phyloP scores from a whole-genome alignment of 768 basidiomycete genomes.

The Daedaleopsis sinensis region DNA sequence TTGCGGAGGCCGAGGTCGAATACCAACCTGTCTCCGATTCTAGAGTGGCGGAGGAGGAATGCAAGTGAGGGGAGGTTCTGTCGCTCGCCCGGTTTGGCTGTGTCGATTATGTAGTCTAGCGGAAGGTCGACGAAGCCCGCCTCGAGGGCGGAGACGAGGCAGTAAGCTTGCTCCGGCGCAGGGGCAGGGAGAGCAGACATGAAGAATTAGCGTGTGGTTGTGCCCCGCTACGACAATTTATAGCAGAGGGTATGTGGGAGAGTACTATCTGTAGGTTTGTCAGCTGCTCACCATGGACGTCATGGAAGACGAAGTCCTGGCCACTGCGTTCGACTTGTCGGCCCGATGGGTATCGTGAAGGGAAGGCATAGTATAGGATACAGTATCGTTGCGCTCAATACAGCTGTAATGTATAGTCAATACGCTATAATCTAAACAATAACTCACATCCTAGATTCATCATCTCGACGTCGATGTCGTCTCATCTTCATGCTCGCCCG shows the following conservation, averaged over 20 bases:
- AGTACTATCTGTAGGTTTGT: neutral
- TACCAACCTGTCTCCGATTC: conserved; percentile 32
- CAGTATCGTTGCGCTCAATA: neutral
- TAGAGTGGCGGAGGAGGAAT: conserved; percentile 54
- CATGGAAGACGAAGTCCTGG: neutral
- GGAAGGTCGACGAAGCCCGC: conserved; percentile 9
- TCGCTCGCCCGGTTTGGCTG: conserved; percentile 12
- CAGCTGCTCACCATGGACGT: neutral
- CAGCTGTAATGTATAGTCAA: neutral
- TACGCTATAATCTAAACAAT: neutral
- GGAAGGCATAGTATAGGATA: neutral
- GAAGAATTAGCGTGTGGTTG: neutral
- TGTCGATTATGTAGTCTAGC: conserved; percentile 13
- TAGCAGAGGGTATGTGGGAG: neutral
- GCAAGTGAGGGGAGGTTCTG: conserved; percentile 45
- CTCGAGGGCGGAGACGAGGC: conserved; percentile 17
- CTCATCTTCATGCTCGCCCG: neutral
- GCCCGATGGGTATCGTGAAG: neutral
- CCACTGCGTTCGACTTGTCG: neutral
- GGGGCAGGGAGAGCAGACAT: conserved; percentile 8
- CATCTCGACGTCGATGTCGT: neutral
- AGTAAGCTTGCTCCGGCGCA: conserved; percentile 11
- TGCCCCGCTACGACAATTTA: neutral
- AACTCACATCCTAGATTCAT: neutral
- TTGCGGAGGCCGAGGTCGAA: conserved; percentile 61